Percentiles rank a stretch among this genome's conserved stretches.
phyloP scores from a whole-genome alignment of 2,329 filamentous ascomycete species.

The Aspergillus sp. region DNA sequence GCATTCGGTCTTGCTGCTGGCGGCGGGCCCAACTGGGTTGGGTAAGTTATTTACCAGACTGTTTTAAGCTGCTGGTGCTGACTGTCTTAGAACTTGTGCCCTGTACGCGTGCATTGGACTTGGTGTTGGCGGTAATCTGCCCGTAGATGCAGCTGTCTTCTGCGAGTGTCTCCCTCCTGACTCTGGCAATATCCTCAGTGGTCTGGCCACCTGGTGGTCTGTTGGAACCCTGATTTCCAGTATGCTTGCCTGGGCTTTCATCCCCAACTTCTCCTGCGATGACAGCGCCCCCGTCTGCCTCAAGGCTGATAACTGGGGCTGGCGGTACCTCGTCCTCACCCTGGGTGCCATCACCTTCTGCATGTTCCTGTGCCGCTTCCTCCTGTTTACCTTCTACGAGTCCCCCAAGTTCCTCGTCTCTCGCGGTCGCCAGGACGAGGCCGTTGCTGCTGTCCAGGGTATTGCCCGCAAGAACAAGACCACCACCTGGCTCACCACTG shows the following conservation, averaged over 20 bases:
- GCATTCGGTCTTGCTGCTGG: constrained; percentile 72
- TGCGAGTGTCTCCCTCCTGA: constrained; percentile 78
- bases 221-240: constrained; percentile 71
- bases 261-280: constrained; percentile 66
- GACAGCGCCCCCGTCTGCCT: constrained; percentile 37
- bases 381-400: constrained; percentile 78
- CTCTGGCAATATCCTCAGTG: constrained; percentile 70
- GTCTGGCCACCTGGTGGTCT: constrained; percentile 86
- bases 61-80: neutral
- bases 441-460: constrained; percentile 75
- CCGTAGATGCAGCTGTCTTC: constrained; percentile 77
- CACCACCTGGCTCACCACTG: constrained; percentile 74
- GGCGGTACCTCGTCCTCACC: constrained; percentile 71
- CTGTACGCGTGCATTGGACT: constrained; percentile 63
- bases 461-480: constrained; percentile 69
- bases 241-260: constrained; percentile 66
- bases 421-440: constrained; percentile 72
- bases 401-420: constrained; percentile 82
- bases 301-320: constrained; percentile 50
- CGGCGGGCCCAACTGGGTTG: constrained; percentile 66
- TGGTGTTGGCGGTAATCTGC: constrained; percentile 73
- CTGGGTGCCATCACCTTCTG: constrained; percentile 70
- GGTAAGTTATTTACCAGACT: constrained; percentile 25
- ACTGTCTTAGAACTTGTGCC: constrained; percentile 51
- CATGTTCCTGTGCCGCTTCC: constrained; percentile 74